Evolutionary conservation across 2,329 filamentous ascomycete genomes (phyloP), one percentile per base, ranked within the genome.

Genomic region (Trichothecium roseum): DNA sequence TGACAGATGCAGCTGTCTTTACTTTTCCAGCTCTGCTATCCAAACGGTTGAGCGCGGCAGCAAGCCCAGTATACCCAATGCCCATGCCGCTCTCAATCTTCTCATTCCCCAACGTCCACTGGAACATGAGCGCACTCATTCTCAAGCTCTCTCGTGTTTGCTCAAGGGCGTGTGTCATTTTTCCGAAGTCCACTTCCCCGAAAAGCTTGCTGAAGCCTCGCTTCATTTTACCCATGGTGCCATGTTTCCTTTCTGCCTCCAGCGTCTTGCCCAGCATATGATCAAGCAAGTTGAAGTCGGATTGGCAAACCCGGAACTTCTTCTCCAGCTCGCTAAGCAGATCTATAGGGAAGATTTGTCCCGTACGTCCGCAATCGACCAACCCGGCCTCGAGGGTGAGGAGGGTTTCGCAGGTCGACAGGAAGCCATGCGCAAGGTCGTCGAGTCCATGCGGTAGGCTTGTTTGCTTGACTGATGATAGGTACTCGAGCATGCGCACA

Each of bases 351-450:
- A 82, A 65, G 13, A 63, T 58, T 43, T 72, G 69, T 13, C 61
- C 57, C 15, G 62, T 64, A 28, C 64, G 62, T 20, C 62, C 54
- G 30, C 63, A 68, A 45, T 76, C 69, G n/a, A 59, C 55, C 36
- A 84, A 63, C 5, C 79, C 79, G 16, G 74, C 69, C 53, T 82
- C 77, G 41, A 83, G 76, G n/a, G 74, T 71, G 64, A 77, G 81
- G 29, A 84, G 62, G 29, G 77, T 71, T 36, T 76, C 69, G 51
- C 73, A 79, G 5, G 75, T 72, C 37, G 82, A 77, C 39, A 84
- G 66, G 48, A 83, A 81, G 43, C 79, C 75, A 41, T 70, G 68
- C 8, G 78, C 76, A 15, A 84, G 64, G 18, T 64, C 58, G 39
- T 72, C 68, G 51, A 80, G 74, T 22, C 72, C 70, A 35, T 66